phyloP scores from a whole-genome alignment of 208 protist genomes.

The Leptomonas pyrrhocoris region DNA sequence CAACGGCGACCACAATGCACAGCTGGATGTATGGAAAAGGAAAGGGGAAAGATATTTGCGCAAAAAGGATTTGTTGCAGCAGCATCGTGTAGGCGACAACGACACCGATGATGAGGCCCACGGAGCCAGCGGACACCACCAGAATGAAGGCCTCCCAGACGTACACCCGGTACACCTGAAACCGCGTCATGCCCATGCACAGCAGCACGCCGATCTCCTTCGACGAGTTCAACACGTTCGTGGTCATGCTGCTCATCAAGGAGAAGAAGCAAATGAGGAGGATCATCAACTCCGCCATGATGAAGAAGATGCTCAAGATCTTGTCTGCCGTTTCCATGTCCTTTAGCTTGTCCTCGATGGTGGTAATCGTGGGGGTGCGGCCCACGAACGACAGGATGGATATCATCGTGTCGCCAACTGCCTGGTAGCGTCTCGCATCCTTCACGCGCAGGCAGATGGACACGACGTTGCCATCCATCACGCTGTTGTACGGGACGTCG shows the following conservation, averaged over 20 bases:
- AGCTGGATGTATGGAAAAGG: conserved; percentile 87
- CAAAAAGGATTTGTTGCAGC: conserved; percentile 90
- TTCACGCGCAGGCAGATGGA: conserved; percentile 14
- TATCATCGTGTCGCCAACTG: conserved; percentile 12
- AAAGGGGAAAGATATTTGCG: conserved; percentile 91
- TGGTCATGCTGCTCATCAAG: conserved; percentile 91
- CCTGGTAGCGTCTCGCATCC: background rate
- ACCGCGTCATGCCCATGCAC: conserved; percentile 86
- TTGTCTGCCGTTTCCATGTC: conserved; percentile 43
- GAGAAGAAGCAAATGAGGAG: conserved; percentile 95
- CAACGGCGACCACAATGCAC: conserved; percentile 50
- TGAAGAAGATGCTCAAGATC: conserved; percentile 93
- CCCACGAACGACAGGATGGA: background rate
- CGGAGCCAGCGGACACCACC: conserved; percentile 84
- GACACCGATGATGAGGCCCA: conserved; percentile 92
- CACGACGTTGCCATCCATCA: conserved; percentile 5
- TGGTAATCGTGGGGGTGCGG: conserved; percentile 10
- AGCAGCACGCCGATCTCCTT: conserved; percentile 96
- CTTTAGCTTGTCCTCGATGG: conserved; percentile 24
- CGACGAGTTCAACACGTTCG: conserved; percentile 92
- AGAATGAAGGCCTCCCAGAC: conserved; percentile 96
- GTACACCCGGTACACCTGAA: conserved; percentile 90
- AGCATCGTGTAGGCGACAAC: conserved; percentile 91
- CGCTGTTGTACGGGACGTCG: conserved; percentile 23
- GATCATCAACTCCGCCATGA: conserved; percentile 86